Percentiles rank a stretch among this genome's conserved stretches.
Conservation (phyloP, 2,329 filamentous ascomycete species). For the Talaromyces verruculosus region DNA sequence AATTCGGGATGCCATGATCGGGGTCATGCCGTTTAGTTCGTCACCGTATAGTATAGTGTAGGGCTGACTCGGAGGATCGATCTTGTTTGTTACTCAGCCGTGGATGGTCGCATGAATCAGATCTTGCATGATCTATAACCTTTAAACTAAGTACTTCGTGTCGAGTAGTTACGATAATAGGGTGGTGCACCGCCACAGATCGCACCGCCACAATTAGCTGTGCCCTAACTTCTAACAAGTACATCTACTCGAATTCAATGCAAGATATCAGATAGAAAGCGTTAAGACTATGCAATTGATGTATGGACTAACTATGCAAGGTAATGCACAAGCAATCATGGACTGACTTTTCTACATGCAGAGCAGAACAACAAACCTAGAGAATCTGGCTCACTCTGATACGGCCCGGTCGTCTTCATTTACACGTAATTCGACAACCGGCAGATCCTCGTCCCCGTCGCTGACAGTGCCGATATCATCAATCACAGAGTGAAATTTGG, state of each 20-base stretch:
- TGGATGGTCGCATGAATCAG: background rate
- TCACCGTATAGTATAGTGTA: background rate
- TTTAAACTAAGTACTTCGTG: background rate
- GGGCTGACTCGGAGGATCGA: background rate
- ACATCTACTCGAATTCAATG: background rate
- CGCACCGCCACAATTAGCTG: background rate
- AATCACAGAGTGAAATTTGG: constrained; percentile 16
- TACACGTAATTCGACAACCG: constrained; percentile 45
- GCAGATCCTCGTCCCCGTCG: constrained; percentile 40
- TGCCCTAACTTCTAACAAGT: background rate
- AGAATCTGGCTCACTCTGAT: background rate
- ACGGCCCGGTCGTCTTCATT: constrained; percentile 35
- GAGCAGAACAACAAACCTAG: background rate
- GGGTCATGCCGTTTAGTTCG: background rate
- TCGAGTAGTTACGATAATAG: background rate
- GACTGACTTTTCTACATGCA: constrained; percentile 9
- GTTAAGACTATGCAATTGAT: background rate
- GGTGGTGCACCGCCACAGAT: background rate
- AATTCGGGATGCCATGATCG: background rate
- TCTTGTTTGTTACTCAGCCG: background rate
- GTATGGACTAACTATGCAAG: constrained; percentile 1
- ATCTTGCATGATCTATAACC: background rate
- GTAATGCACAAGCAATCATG: constrained; percentile 5
- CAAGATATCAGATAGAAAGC: background rate
- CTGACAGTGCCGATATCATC: constrained; percentile 22